Percentiles rank a stretch among this genome's conserved stretches.
These are phyloP conservation scores for Rubia peregrina DNA, from an alignment of 305 asterid species.

Conservation along the genomic window DNA sequence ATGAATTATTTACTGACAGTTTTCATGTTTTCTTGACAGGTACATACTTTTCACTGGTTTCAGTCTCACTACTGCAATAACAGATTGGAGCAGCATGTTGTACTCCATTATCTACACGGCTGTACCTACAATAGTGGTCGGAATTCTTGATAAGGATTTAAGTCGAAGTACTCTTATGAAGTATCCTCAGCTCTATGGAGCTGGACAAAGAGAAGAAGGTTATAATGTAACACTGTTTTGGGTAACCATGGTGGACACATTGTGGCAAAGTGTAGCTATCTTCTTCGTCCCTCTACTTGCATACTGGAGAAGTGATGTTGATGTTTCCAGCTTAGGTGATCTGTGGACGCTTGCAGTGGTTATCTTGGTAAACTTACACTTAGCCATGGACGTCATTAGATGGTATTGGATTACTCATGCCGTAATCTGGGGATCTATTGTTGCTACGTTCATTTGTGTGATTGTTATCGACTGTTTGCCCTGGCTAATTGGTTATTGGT, in stretches of 20 bases:
- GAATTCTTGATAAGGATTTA: constrained; percentile 81
- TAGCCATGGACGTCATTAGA: constrained; percentile 81
- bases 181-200: constrained; percentile 79
- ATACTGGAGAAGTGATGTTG: constrained; percentile 62
- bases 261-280: constrained; percentile 85
- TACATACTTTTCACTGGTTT: constrained; percentile 69
- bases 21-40: constrained; percentile 40
- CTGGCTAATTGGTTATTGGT: constrained; percentile 84
- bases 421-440: constrained; percentile 81
- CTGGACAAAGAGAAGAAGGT: constrained; percentile 85
- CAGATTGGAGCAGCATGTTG: constrained; percentile 96
- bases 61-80: constrained; percentile 86
- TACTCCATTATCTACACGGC: constrained; percentile 83
- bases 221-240: constrained; percentile 70
- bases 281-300: constrained; percentile 70
- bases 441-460: constrained; percentile 76
- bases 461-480: constrained; percentile 62
- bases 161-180: constrained; percentile 63
- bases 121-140: constrained; percentile 75
- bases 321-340: constrained; percentile 78
- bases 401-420: constrained; percentile 90
- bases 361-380: constrained; percentile 67
- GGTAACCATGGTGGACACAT: constrained; percentile 67
- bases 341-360: constrained; percentile 88
- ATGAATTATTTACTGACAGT: constrained; percentile 8